Percentiles rank a stretch among this genome's conserved stretches.
phyloP scores from a whole-genome alignment of 139 green algal species.

The Nannochloris sp. region DNA sequence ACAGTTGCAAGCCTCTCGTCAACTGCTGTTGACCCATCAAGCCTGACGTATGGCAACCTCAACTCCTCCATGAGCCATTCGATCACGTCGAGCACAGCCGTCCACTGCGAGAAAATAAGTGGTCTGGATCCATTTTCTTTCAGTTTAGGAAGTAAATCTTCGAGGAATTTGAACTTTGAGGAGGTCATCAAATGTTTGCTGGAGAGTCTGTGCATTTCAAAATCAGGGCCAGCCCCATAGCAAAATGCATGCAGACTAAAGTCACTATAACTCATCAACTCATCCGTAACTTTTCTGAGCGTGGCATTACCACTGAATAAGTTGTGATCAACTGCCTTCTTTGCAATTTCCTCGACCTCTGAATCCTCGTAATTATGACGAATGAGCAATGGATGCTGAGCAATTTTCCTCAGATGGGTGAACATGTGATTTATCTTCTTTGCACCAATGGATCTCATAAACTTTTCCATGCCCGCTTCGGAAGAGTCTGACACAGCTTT shows the following conservation, averaged over 20 bases:
- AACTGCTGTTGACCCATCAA: conserved; percentile 79
- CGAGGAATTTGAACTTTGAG: conserved; percentile 36
- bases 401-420: conserved; percentile 85
- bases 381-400: conserved; percentile 89
- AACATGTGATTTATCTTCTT: conserved; percentile 81
- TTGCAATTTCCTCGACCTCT: conserved; percentile 52
- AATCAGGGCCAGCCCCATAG: conserved; percentile 26
- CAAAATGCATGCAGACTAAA: conserved; percentile 69
- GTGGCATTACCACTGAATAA: conserved; percentile 34
- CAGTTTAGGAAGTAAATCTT: conserved; percentile 53
- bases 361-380: conserved; percentile 56
- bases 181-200: conserved; percentile 20
- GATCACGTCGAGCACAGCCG: conserved; percentile 80
- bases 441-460: conserved; percentile 35
- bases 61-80: conserved; percentile 72
- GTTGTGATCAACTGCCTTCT: conserved; percentile 26
- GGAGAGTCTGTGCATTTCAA: conserved; percentile 12
- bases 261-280: conserved; percentile 66
- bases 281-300: conserved; percentile 43
- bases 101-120: conserved; percentile 91
- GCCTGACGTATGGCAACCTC: conserved; percentile 54
- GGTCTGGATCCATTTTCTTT: conserved; percentile 47
- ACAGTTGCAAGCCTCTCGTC: conserved; percentile 70
- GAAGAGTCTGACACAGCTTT: conserved; percentile 10
- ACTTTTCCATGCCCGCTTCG: conserved; percentile 13